Evolutionary conservation across 495 filamentous ascomycete species (phyloP).

Genomic region (Penicillium malachiteum): DNA sequence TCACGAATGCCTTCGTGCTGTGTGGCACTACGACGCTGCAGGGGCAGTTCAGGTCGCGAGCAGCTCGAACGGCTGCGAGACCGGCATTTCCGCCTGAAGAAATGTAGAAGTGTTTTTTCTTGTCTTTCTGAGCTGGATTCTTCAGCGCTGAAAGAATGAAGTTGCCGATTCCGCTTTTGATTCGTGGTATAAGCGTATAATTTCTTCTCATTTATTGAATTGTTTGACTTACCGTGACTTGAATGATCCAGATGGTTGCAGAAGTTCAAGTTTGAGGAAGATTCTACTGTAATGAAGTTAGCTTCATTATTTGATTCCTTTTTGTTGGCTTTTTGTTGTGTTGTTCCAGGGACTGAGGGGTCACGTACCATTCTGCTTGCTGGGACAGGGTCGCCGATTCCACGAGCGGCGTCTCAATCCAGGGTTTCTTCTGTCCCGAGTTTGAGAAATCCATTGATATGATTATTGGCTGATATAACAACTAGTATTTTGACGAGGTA

Average conservation of each 20-base stretch:
- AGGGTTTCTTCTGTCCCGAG: constrained; percentile 42
- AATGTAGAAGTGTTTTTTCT: constrained; percentile 72
- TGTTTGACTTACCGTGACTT: constrained; percentile 66
- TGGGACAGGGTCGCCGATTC: constrained; percentile 65
- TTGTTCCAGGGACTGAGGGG: not conserved
- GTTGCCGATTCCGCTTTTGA: constrained; percentile 68
- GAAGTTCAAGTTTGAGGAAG: constrained; percentile 86
- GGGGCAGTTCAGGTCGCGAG: constrained; percentile 55
- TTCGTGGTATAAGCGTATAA: not conserved
- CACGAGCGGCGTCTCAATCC: constrained; percentile 71
- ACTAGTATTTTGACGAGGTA: no score
- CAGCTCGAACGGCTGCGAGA: constrained; percentile 80
- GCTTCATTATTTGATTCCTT: not conserved
- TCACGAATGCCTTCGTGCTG: constrained; percentile 64
- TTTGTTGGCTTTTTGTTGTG: not conserved
- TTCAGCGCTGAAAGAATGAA: constrained; percentile 58
- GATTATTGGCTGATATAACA: not conserved
- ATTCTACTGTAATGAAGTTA: constrained; percentile 53
- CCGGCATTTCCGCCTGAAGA: constrained; percentile 88
- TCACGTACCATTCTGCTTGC: constrained; percentile 64
- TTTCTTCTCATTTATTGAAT: not conserved
- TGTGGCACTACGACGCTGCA: constrained; percentile 78
- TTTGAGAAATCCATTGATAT: not conserved
- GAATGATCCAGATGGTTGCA: constrained; percentile 90
- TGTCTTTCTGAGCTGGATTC: constrained; percentile 29